Base-by-base conservation (phyloP, 495 filamentous ascomycete genomes). In the Melanomma pulvis-pyrius region DNA sequence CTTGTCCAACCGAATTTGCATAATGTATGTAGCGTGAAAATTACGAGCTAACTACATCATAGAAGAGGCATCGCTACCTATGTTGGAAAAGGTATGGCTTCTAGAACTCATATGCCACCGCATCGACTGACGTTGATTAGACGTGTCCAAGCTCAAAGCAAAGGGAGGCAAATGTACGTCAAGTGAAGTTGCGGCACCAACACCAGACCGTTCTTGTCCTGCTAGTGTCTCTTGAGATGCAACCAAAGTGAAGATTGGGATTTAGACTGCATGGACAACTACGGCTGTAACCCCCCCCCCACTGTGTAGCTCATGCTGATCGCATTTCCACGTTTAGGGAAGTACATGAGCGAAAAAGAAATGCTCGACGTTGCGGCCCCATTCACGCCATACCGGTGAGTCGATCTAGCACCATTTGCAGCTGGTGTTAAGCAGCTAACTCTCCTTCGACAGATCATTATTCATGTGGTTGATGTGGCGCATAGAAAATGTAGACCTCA, bases 401-500 rank as follows among this genome's bases (percentile, higher is more conserved):
- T 85, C 76, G 7, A 19, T 24, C n/a, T 3, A 21, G 2, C 12
- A n/a, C 12, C 25, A 3, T 44, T 17, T 57, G 39, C 39, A 44
- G 39, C 2, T 7, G 39, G 39, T 15, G 39, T 44, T 11, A 22
- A 9, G 21, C 54, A 22, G 2, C 36, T 46, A 24, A 25, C 11
- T 55, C 28, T 55, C 54, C 17, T 58, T 41, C 19, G 25, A 21
- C n/a, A 88, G 88, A 73, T 88, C 82, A 71, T 74, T 91, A 19
- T 91, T 89, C 57, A 90, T 90, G 88, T 96, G 90, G 90, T 93
- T 92, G 76, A 93, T 96, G 90, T 97, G 93, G 93, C 80, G 87
- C 54, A 84, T 92, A 17, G 88, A 90, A 71, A 84, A 89, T 68
- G 90, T 91, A 2, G 86, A 94, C 77, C 74, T 93, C 9, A 84